A percentile compares a stretch with the other conserved stretches of the same genome.
These are phyloP conservation scores for Fusarium ramigenum DNA, from an alignment of 2,329 filamentous ascomycete genomes.

Conservation along the genomic window DNA sequence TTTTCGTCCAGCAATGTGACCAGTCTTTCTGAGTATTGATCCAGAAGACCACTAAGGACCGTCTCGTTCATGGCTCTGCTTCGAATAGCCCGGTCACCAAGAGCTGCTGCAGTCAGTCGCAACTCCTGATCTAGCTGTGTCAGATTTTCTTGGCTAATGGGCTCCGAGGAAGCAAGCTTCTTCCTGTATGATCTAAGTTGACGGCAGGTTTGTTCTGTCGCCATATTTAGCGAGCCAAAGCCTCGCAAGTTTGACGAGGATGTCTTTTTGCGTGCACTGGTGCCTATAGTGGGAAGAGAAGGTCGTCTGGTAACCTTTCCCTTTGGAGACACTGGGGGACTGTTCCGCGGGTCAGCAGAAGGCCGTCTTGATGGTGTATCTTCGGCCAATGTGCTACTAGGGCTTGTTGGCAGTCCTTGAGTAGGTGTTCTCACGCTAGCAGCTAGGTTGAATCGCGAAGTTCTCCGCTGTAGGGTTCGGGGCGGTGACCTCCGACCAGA, in stretches of 20 bases:
- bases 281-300: slow-evolving; percentile 62
- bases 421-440: slow-evolving; percentile 51
- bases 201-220: slow-evolving; percentile 71
- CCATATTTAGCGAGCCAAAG: slow-evolving; percentile 67
- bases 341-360: slow-evolving; percentile 56
- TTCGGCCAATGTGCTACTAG: slow-evolving; percentile 51
- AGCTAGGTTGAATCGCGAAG: slow-evolving; percentile 61
- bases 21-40: slow-evolving; percentile 78
- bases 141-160: slow-evolving; percentile 66
- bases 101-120: slow-evolving; percentile 68
- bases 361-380: slow-evolving; percentile 60
- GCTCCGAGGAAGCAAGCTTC: slow-evolving; percentile 66
- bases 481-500: slow-evolving; percentile 65
- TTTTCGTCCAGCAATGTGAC: slow-evolving; percentile 78
- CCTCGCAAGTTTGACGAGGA: slow-evolving; percentile 58
- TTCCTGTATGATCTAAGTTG: slow-evolving; percentile 70
- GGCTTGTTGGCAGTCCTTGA: slow-evolving; percentile 52
- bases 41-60: slow-evolving; percentile 70
- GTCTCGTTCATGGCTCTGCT: slow-evolving; percentile 66
- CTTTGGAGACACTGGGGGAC: slow-evolving; percentile 62
- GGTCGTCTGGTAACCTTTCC: slow-evolving; percentile 58
- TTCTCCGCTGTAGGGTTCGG: slow-evolving; percentile 62
- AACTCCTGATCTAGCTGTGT: slow-evolving; percentile 72
- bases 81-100: slow-evolving; percentile 65
- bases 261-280: slow-evolving; percentile 59